A percentile compares a stretch with the other conserved stretches of the same genome.
Conservation (phyloP, 225 moss, liverwort and hornwort genomes). For the Climacium dendroides region DNA sequence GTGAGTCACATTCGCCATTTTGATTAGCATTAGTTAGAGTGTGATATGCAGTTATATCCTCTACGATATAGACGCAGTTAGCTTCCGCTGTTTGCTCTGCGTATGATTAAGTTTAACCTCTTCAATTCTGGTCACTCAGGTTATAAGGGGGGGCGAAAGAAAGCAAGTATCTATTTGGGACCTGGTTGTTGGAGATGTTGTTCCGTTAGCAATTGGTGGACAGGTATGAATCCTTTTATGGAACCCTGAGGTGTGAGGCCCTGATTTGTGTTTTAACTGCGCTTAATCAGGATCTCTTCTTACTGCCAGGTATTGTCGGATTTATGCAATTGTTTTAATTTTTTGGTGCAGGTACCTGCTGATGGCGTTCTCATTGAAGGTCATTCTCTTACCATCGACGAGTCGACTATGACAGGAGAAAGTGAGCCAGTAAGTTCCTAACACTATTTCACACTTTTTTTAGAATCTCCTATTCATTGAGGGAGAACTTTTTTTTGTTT, state of each 20-base stretch:
- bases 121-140: slow-evolving; percentile 25
- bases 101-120: background rate
- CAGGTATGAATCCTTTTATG: slow-evolving; percentile 29
- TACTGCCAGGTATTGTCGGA: background rate
- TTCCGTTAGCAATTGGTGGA: slow-evolving; percentile 62
- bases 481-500: background rate
- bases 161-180: slow-evolving; percentile 73
- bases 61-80: background rate
- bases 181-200: slow-evolving; percentile 75
- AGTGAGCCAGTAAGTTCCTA: slow-evolving; percentile 65
- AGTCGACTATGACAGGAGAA: slow-evolving; percentile 97
- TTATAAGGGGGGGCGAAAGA: slow-evolving; percentile 72
- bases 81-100: background rate
- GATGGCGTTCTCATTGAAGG: slow-evolving; percentile 76
- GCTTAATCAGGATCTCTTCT: background rate
- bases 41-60: background rate
- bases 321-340: background rate
- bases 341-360: slow-evolving; percentile 53
- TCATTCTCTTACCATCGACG: slow-evolving; percentile 73
- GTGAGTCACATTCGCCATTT: slow-evolving; percentile 18
- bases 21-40: background rate
- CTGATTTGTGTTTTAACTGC: background rate
- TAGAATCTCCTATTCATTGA: background rate
- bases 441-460: background rate
- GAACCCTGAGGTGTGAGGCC: background rate